Evolutionary conservation across 495 filamentous ascomycete species (phyloP).

Genomic region (Hypomontagnella monticulosa): DNA sequence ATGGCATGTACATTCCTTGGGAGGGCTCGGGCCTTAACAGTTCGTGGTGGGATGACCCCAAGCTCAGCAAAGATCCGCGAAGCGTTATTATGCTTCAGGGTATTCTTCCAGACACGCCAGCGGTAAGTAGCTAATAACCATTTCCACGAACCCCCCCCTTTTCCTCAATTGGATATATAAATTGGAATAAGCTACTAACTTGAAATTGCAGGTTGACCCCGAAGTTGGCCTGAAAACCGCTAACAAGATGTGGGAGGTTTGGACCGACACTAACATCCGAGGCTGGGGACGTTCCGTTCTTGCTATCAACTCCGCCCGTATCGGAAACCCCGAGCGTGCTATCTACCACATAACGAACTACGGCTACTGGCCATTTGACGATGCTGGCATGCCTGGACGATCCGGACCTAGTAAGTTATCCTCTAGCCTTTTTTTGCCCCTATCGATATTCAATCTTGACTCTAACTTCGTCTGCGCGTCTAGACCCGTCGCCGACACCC

Average conservation of each 20-base stretch:
- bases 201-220: slow-evolving; percentile 35
- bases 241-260: slow-evolving; percentile 46
- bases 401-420: slow-evolving; percentile 33
- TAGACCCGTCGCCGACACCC: slow-evolving; percentile 33
- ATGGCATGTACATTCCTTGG: slow-evolving; percentile 50
- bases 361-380: slow-evolving; percentile 50
- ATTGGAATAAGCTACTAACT: background rate
- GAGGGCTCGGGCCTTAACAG: slow-evolving; percentile 46
- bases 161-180: no score
- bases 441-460: background rate
- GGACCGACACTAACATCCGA: slow-evolving; percentile 51
- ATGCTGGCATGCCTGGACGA: slow-evolving; percentile 52
- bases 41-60: slow-evolving; percentile 49
- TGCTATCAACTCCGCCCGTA: slow-evolving; percentile 49
- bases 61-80: slow-evolving; percentile 49
- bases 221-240: slow-evolving; percentile 45
- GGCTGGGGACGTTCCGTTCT: slow-evolving; percentile 54
- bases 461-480: background rate
- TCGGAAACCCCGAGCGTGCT: slow-evolving; percentile 49
- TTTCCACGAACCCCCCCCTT: no score
- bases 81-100: slow-evolving; percentile 50
- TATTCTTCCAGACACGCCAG: slow-evolving; percentile 48
- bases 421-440: no score
- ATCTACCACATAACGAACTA: slow-evolving; percentile 48
- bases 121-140: slow-evolving; percentile 6